phyloP scores from a whole-genome alignment of 2,329 filamentous ascomycete species.

The Claviceps sp. region DNA sequence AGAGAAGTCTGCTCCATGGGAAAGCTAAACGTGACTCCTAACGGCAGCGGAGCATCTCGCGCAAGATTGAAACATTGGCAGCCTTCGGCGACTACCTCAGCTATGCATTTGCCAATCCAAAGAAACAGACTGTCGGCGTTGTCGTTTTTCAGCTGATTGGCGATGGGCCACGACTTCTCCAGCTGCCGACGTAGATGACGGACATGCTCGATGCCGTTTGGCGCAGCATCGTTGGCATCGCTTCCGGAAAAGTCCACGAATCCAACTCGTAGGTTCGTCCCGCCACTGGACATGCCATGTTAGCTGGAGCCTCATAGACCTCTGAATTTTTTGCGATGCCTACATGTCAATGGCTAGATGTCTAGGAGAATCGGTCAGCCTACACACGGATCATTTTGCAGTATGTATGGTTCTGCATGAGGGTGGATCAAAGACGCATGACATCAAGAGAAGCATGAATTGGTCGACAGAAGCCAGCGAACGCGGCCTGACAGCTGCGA shows the following conservation, averaged over 20 bases:
- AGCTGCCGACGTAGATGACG: slow-evolving; percentile 41
- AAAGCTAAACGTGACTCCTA: slow-evolving; percentile 60
- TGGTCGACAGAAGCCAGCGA: too few species aligned
- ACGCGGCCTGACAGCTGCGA: too few species aligned
- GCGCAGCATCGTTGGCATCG: slow-evolving; percentile 6
- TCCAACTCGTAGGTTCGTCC: slow-evolving; percentile 54
- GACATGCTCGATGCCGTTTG: background rate
- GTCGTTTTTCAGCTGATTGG: slow-evolving; percentile 57
- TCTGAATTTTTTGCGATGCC: slow-evolving; percentile 14
- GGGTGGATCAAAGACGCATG: too few species aligned
- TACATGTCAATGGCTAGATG: slow-evolving; percentile 54
- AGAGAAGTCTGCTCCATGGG: slow-evolving; percentile 53
- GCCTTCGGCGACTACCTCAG: slow-evolving; percentile 52
- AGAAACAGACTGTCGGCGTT: slow-evolving; percentile 62
- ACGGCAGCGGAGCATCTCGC: slow-evolving; percentile 34
- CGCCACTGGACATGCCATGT: slow-evolving; percentile 34
- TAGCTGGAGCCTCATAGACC: background rate
- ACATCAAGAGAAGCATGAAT: too few species aligned
- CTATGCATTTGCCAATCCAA: slow-evolving; percentile 73
- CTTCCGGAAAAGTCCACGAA: slow-evolving; percentile 47
- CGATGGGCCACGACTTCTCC: slow-evolving; percentile 63
- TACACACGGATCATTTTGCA: background rate
- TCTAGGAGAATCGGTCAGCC: slow-evolving; percentile 20
- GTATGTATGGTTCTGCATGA: too few species aligned
- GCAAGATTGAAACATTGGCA: slow-evolving; percentile 29